A percentile compares a stretch with the other conserved stretches of the same genome.
phyloP scores from a whole-genome alignment of 208 protist genomes.

The Wallacemonas sp. region DNA sequence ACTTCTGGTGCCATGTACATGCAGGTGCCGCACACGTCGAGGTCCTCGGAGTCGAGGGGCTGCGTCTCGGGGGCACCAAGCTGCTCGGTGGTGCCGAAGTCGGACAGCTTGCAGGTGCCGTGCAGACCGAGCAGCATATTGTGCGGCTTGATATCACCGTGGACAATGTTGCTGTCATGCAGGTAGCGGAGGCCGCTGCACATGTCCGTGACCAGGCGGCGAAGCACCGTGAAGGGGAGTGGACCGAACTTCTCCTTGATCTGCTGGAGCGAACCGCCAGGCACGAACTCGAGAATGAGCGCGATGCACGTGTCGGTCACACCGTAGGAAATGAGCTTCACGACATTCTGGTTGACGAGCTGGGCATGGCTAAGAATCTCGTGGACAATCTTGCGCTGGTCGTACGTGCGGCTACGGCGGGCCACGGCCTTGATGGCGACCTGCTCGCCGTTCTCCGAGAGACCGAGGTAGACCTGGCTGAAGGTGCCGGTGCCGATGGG shows the following conservation, averaged over 20 bases:
- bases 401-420: conserved; percentile 58
- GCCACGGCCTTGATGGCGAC: conserved; percentile 85
- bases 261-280: conserved; percentile 72
- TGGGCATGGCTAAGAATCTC: conserved; percentile 67
- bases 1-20: conserved; percentile 88
- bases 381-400: conserved; percentile 55
- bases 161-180: conserved; percentile 66
- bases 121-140: conserved; percentile 83
- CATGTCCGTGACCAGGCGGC: conserved; percentile 79
- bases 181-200: conserved; percentile 77
- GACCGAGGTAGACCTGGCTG: conserved; percentile 66
- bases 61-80: conserved; percentile 7
- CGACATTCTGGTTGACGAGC: conserved; percentile 78
- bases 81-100: conserved; percentile 77
- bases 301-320: conserved; percentile 61
- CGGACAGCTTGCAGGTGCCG: conserved; percentile 84
- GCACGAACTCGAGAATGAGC: conserved; percentile 89
- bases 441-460: conserved; percentile 71
- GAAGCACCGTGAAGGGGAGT: conserved; percentile 49
- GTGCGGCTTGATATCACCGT: conserved; percentile 89
- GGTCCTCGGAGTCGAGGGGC: conserved; percentile 38
- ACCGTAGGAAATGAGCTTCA: conserved; percentile 74
- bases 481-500: conserved; percentile 74
- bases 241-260: conserved; percentile 77
- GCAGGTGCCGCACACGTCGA: conserved; percentile 69